phyloP scores from a whole-genome alignment of 2,329 filamentous ascomycete species.

The Aureobasidium lini region DNA sequence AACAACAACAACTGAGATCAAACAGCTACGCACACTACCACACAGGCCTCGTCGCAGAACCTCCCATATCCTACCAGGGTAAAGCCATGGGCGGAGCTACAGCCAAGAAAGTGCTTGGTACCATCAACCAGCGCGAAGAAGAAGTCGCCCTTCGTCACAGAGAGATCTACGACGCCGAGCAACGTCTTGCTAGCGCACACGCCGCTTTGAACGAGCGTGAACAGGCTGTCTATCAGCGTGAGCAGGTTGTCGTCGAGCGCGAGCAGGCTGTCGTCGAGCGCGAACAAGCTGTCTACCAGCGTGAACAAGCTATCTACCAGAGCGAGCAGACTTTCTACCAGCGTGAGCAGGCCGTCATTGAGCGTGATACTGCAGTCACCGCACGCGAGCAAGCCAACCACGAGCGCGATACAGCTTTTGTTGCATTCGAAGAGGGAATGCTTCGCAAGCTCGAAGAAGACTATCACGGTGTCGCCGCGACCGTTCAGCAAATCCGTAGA shows the following conservation, averaged over 20 bases:
- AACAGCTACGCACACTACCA: conserved; percentile 8
- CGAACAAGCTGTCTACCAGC: background rate
- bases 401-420: background rate
- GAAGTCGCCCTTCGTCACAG: background rate
- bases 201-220: background rate
- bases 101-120: background rate
- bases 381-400: background rate
- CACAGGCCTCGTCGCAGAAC: conserved; percentile 2
- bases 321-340: background rate
- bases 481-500: background rate
- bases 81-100: background rate
- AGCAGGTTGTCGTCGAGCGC: background rate
- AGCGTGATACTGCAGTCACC: background rate
- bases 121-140: background rate
- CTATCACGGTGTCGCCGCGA: background rate
- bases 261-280: background rate
- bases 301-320: background rate
- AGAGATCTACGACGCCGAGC: background rate
- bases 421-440: background rate
- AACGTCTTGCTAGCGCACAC: background rate
- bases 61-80: background rate
- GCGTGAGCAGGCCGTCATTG: background rate
- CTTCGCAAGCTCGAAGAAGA: background rate
- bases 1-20: background rate
- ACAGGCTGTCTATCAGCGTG: background rate